Evolutionary conservation across 2,329 filamentous ascomycete genomes (phyloP).

Genomic region (Pochonia chlamydosporia): DNA sequence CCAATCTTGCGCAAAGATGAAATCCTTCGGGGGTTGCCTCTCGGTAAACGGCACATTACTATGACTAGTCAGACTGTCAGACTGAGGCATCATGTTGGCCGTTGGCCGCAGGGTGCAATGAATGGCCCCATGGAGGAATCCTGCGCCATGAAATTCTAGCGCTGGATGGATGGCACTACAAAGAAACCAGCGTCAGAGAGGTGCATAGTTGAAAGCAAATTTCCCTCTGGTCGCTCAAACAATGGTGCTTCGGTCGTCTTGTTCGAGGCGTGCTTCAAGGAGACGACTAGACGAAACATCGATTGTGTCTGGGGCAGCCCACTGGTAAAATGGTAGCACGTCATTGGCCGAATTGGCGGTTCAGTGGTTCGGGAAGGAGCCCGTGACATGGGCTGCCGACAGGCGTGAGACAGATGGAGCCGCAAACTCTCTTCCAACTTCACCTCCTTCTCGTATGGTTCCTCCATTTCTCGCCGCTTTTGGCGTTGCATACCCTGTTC

Average conservation of each 20-base stretch:
- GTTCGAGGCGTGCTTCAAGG: slow-evolving; percentile 4
- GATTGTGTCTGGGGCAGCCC: slow-evolving; percentile 4
- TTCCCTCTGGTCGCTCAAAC: neutral
- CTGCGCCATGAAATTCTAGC: too few relatives aligned
- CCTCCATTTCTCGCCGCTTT: neutral
- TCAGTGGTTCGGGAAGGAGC: slow-evolving; percentile 3
- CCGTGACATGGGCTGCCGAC: slow-evolving; percentile 4
- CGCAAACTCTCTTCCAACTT: slow-evolving; percentile 1
- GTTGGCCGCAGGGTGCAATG: too few relatives aligned
- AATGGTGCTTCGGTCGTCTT: neutral
- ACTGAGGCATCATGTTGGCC: too few relatives aligned
- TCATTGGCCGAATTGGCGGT: neutral
- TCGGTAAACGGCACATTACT: too few relatives aligned
- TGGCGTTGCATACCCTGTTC: neutral
- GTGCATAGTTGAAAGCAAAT: neutral
- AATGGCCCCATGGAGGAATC: too few relatives aligned
- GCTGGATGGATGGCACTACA: too few relatives aligned
- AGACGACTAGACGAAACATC: slow-evolving; percentile 8
- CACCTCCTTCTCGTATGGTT: neutral
- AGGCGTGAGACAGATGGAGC: slow-evolving; percentile 3
- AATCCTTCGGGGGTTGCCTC: too few relatives aligned
- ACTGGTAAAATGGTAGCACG: neutral
- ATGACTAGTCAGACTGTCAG: too few relatives aligned
- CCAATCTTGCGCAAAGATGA: too few relatives aligned
- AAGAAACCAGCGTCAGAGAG: neutral